These are phyloP conservation scores for Santalum album DNA, from an alignment of 164 flowering plant genomes.

Conservation along the genomic window DNA sequence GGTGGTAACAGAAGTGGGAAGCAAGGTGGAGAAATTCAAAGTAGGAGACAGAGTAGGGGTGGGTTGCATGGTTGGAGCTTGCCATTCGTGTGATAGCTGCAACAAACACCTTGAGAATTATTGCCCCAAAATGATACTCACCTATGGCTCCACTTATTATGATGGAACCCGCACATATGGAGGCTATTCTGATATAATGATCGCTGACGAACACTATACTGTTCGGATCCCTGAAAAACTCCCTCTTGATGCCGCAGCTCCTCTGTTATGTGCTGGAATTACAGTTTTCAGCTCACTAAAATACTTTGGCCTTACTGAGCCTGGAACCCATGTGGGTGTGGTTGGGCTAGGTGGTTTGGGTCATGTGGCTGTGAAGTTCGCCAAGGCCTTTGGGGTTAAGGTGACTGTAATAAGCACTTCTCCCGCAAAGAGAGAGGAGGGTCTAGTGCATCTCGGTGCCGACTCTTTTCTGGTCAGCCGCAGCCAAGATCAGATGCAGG, in stretches of 20 bases:
- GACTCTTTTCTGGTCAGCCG: background rate
- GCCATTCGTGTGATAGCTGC: slow-evolving; percentile 1
- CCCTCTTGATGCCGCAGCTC: slow-evolving; percentile 1
- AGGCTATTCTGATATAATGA: background rate
- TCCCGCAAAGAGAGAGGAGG: background rate
- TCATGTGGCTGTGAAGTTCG: slow-evolving; percentile 4
- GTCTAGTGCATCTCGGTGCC: background rate
- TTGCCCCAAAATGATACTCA: background rate
- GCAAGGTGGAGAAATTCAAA: slow-evolving; percentile 6
- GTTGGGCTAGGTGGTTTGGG: slow-evolving; percentile 2
- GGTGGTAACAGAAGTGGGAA: slow-evolving; percentile 9
- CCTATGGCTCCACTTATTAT: background rate
- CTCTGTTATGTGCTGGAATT: slow-evolving; percentile 1
- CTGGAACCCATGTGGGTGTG: background rate
- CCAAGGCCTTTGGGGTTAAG: slow-evolving; percentile 2
- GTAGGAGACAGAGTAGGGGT: slow-evolving; percentile 15
- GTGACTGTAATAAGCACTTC: slow-evolving; percentile 3
- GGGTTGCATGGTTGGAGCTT: slow-evolving; percentile 6
- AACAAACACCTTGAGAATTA: background rate
- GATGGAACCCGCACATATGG: slow-evolving; percentile 2
- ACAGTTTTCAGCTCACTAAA: slow-evolving; percentile 2
- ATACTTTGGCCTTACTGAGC: background rate
- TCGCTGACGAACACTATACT: background rate
- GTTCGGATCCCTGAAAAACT: background rate
- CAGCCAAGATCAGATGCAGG: slow-evolving; percentile 1